Conservation (phyloP, 2,329 filamentous ascomycete species). For the Teratosphaeria zuluensis region DNA sequence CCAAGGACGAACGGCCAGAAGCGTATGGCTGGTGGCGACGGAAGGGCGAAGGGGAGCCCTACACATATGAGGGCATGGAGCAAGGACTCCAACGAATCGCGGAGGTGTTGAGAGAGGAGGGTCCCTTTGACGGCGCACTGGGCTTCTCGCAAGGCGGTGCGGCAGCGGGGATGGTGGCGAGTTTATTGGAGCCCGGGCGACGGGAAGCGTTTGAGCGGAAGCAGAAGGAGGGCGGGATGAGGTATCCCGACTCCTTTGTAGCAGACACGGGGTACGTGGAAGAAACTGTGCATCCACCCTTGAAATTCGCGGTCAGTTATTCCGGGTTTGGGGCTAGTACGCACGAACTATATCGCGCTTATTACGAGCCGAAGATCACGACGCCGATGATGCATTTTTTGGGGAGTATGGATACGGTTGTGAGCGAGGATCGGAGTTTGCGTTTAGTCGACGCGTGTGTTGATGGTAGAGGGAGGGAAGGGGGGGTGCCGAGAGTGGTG, state of each 20-base stretch:
- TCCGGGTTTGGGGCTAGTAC: conserved; percentile 63
- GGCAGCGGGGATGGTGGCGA: conserved; percentile 61
- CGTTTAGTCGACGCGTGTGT: conserved; percentile 57
- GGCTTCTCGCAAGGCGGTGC: conserved; percentile 78
- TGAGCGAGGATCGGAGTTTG: conserved; percentile 65
- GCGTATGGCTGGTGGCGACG: conserved; percentile 77
- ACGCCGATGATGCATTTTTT: conserved; percentile 77
- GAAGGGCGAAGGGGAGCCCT: conserved; percentile 49
- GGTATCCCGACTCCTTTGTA: conserved; percentile 43
- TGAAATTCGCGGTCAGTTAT: conserved; percentile 67
- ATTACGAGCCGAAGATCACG: conserved; percentile 64
- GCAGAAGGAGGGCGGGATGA: conserved; percentile 34
- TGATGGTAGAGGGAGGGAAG: conserved; percentile 32
- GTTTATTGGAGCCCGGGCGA: conserved; percentile 53
- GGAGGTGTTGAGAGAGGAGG: conserved; percentile 49
- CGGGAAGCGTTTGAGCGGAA: conserved; percentile 39
- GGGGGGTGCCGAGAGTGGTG: conserved; percentile 38
- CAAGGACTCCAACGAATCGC: conserved; percentile 57
- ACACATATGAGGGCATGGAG: conserved; percentile 58
- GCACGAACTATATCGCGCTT: conserved; percentile 52
- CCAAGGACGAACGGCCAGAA: conserved; percentile 35
- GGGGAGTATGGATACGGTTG: conserved; percentile 76
- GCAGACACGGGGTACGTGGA: conserved; percentile 24
- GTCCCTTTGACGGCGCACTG: conserved; percentile 65
- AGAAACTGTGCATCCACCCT: conserved; percentile 39